Conservation (phyloP, 768 basidiomycete genomes). For the Tylopilus plumbeoviolaceoides region DNA sequence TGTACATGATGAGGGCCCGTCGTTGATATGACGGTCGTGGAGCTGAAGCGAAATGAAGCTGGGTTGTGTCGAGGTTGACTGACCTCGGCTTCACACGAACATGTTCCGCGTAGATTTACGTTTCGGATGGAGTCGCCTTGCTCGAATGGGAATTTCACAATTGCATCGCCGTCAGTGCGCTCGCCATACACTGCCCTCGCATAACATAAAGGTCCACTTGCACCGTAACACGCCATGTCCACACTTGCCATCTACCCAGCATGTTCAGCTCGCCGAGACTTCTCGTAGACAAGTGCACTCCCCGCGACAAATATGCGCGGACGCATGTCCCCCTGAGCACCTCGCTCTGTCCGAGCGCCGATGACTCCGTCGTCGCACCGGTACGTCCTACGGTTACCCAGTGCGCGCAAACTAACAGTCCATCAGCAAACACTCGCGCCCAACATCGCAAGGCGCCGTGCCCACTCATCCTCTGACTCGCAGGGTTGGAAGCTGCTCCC, state of each 20-base stretch:
- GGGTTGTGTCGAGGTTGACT: slow-evolving; percentile 1
- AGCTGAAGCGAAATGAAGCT: slow-evolving; percentile 19
- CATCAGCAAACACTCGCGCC: slow-evolving; percentile 16
- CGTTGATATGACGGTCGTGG: slow-evolving; percentile 10
- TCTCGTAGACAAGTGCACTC: slow-evolving; percentile 32
- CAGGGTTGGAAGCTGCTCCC: slow-evolving; percentile 31
- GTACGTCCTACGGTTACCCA: slow-evolving; percentile 11
- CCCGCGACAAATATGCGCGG: slow-evolving; percentile 31
- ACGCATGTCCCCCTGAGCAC: slow-evolving; percentile 28
- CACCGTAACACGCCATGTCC: not conserved
- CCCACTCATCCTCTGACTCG: slow-evolving; percentile 31
- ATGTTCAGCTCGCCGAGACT: slow-evolving; percentile 25
- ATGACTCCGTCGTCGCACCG: slow-evolving; percentile 23
- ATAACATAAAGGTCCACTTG: slow-evolving; percentile 26
- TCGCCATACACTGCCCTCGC: slow-evolving; percentile 14
- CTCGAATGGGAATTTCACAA: slow-evolving; percentile 8
- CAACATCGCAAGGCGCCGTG: slow-evolving; percentile 25
- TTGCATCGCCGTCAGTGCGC: slow-evolving; percentile 8
- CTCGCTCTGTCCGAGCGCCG: slow-evolving; percentile 25
- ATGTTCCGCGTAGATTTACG: slow-evolving; percentile 23
- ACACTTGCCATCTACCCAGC: not conserved
- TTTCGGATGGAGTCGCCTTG: slow-evolving; percentile 9
- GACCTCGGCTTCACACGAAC: slow-evolving; percentile 8
- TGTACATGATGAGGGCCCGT: slow-evolving; percentile 10
- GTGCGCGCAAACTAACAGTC: not conserved